Conservation (phyloP, 2,329 filamentous ascomycete species). For the Pestalotiopsis sp. region DNA sequence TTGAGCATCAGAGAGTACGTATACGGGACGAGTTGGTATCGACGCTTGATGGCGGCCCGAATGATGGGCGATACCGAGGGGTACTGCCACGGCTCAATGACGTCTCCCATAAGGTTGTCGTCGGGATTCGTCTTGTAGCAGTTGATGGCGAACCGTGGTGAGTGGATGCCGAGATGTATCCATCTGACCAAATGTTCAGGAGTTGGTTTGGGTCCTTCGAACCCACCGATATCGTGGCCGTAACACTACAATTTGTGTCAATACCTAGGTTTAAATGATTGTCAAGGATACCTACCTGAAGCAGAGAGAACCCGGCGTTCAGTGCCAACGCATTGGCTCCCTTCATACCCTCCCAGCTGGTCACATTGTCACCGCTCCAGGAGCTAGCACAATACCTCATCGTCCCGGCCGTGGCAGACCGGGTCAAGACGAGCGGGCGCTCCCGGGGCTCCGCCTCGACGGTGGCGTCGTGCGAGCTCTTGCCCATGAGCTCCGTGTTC, state of each 20-base stretch:
- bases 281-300: constrained; percentile 49
- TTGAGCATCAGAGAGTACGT: constrained; percentile 67
- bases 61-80: constrained; percentile 65
- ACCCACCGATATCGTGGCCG: constrained; percentile 76
- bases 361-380: constrained; percentile 77
- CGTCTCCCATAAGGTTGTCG: constrained; percentile 69
- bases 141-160: constrained; percentile 74
- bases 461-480: constrained; percentile 70
- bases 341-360: constrained; percentile 73
- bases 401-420: constrained; percentile 71
- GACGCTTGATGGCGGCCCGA: constrained; percentile 66
- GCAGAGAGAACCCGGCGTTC: constrained; percentile 67
- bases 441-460: constrained; percentile 58
- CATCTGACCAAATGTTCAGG: constrained; percentile 73
- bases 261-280: neutral
- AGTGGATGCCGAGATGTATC: constrained; percentile 73
- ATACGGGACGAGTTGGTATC: constrained; percentile 74
- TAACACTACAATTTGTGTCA: constrained; percentile 49
- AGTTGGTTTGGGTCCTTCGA: constrained; percentile 72
- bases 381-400: constrained; percentile 71
- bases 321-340: constrained; percentile 71
- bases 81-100: constrained; percentile 81
- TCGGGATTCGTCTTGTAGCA: constrained; percentile 73
- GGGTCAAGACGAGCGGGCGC: constrained; percentile 69
- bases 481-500: constrained; percentile 72